Conservation (phyloP, 305 asterid species). For the Fraxinus dipetala region DNA sequence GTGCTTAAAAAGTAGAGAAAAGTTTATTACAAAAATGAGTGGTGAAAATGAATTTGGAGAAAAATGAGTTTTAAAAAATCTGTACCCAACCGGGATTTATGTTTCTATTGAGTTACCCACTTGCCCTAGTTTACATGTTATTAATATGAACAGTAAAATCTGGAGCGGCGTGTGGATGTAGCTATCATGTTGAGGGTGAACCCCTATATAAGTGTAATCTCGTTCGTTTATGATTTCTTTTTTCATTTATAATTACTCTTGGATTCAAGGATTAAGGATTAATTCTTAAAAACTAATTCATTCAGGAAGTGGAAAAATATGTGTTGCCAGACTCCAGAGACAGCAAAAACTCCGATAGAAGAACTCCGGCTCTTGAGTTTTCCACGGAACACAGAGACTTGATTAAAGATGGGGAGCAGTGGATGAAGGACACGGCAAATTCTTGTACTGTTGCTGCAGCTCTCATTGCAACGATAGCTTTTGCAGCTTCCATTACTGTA, state of each 20-base stretch:
- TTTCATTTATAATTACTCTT: neutral
- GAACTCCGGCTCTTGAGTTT: conserved; percentile 34
- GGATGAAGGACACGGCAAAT: conserved; percentile 42
- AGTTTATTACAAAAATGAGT: no score
- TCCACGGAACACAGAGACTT: conserved; percentile 29
- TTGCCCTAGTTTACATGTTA: neutral
- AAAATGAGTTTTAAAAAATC: no score
- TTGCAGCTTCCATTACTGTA: conserved; percentile 44
- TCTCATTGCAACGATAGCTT: conserved; percentile 39
- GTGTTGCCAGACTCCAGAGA: conserved; percentile 28
- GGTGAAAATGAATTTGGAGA: no score
- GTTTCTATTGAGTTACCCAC: neutral
- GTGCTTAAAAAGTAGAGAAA: no score
- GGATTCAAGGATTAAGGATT: neutral
- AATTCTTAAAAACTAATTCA: neutral
- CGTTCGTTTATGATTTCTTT: neutral
- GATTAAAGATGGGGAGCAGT: conserved; percentile 35
- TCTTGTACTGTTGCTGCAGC: conserved; percentile 41
- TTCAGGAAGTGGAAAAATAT: conserved; percentile 40
- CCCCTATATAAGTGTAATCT: neutral
- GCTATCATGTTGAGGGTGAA: neutral
- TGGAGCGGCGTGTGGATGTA: neutral
- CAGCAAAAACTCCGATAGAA: conserved; percentile 22
- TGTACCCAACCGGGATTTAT: no score
- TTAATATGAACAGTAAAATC: neutral